Evolutionary conservation across 495 filamentous ascomycete species (phyloP).

Genomic region (Penicillium dipodomyicola): DNA sequence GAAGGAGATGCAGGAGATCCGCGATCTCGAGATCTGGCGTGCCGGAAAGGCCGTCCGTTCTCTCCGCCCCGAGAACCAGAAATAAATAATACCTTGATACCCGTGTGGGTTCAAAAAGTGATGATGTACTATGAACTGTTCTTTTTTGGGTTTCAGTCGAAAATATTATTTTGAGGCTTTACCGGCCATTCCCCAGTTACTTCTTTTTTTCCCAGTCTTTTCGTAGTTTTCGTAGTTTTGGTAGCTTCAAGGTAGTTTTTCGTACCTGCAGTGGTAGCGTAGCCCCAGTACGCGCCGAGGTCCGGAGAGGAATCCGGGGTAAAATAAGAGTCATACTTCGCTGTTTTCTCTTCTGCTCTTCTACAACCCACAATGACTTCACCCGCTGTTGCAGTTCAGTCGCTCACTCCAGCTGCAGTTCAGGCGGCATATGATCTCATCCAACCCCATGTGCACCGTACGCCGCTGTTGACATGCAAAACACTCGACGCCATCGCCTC

Average conservation of each 20-base stretch:
- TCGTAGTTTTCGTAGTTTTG: not conserved
- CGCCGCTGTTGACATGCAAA: slow-evolving; percentile 73
- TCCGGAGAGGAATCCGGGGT: slow-evolving; percentile 16
- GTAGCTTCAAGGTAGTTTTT: no score
- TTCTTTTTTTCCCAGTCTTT: slow-evolving; percentile 4
- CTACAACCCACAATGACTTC: slow-evolving; percentile 15
- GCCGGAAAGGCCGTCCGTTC: slow-evolving; percentile 93
- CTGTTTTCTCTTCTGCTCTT: not conserved
- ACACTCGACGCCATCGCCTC: slow-evolving; percentile 75
- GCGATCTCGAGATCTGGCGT: slow-evolving; percentile 95
- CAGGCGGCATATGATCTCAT: slow-evolving; percentile 69
- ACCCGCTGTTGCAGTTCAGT: slow-evolving; percentile 45
- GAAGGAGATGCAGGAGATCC: slow-evolving; percentile 94
- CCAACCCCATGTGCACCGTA: slow-evolving; percentile 72
- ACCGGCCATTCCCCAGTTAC: slow-evolving; percentile 12
- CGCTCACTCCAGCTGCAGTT: slow-evolving; percentile 68
- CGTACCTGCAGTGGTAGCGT: not conserved
- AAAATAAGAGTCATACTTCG: slow-evolving; percentile 5
- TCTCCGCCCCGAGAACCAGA: slow-evolving; percentile 91
- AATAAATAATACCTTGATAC: slow-evolving; percentile 55
- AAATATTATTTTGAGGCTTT: slow-evolving; percentile 23
- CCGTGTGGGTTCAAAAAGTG: slow-evolving; percentile 38
- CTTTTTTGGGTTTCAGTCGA: slow-evolving; percentile 28
- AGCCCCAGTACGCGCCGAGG: not conserved
- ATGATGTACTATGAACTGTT: slow-evolving; percentile 47